phyloP scores from a whole-genome alignment of 176 grass and related monocot species.

The Ampelocalamus luodianensis region DNA sequence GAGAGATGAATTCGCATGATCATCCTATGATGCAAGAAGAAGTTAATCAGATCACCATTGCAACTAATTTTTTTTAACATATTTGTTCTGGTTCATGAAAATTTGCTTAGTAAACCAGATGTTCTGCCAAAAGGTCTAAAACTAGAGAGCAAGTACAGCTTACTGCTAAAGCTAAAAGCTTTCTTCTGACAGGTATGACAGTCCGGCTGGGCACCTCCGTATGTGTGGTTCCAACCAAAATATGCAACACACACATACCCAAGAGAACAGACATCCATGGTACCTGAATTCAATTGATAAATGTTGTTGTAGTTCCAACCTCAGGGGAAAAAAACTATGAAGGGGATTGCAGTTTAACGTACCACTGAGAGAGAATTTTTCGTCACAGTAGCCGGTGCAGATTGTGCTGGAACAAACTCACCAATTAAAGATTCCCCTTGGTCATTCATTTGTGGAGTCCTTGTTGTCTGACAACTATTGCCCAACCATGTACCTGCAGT shows the following conservation, averaged over 20 bases:
- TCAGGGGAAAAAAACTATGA: constrained; percentile 21
- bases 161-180: constrained; percentile 71
- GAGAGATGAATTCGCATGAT: constrained; percentile 28
- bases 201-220: constrained; percentile 52
- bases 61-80: not conserved
- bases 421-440: constrained; percentile 49
- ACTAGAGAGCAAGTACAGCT: constrained; percentile 38
- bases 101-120: constrained; percentile 23
- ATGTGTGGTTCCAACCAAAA: constrained; percentile 48
- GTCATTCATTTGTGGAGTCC: constrained; percentile 40
- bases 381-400: constrained; percentile 51
- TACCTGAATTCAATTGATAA: constrained; percentile 58
- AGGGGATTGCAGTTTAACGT: constrained; percentile 35
- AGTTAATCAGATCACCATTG: constrained; percentile 23
- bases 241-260: constrained; percentile 50
- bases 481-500: constrained; percentile 65
- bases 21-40: constrained; percentile 43
- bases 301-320: constrained; percentile 1
- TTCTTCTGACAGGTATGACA: constrained; percentile 74
- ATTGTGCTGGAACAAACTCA: constrained; percentile 42
- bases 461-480: constrained; percentile 43
- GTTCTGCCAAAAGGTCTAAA: not conserved
- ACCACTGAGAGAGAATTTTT: constrained; percentile 86
- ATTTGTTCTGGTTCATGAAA: not conserved
- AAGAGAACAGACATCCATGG: constrained; percentile 67